Conservation (phyloP, 129 eudicot species). For the Artemisia annua region DNA sequence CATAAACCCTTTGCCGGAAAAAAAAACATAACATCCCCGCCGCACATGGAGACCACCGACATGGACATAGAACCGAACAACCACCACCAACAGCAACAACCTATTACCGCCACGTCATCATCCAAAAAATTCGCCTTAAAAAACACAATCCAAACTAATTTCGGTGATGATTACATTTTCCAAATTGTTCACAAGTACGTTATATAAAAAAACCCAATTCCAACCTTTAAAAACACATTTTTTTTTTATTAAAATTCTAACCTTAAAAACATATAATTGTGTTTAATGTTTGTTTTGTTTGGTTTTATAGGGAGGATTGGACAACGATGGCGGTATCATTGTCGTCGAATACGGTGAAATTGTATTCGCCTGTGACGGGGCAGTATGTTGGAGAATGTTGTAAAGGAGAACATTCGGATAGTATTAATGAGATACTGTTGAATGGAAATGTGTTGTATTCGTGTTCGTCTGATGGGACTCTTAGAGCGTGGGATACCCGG, state of each 20-base stretch:
- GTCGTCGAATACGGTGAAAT: constrained; percentile 70
- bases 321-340: constrained; percentile 90
- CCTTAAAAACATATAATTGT: background rate
- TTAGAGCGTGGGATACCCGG: constrained; percentile 92
- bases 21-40: background rate
- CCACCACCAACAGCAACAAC: background rate
- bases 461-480: constrained; percentile 77
- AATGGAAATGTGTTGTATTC: constrained; percentile 59
- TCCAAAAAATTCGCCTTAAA: constrained; percentile 57
- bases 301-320: constrained; percentile 68
- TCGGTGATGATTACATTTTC: constrained; percentile 94
- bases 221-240: background rate
- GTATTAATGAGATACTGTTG: constrained; percentile 62
- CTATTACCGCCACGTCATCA: constrained; percentile 15
- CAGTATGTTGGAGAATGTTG: constrained; percentile 74
- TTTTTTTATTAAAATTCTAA: too few relatives aligned
- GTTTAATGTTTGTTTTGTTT: background rate
- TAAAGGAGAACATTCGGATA: constrained; percentile 54
- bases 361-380: constrained; percentile 80
- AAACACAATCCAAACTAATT: constrained; percentile 85
- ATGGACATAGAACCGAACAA: constrained; percentile 55
- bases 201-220: background rate
- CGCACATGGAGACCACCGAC: constrained; percentile 41
- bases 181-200: constrained; percentile 72
- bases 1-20: too few relatives aligned